These are phyloP conservation scores for Pseudonectria buxi DNA, from an alignment of 2,329 filamentous ascomycete genomes.

Conservation along the genomic window DNA sequence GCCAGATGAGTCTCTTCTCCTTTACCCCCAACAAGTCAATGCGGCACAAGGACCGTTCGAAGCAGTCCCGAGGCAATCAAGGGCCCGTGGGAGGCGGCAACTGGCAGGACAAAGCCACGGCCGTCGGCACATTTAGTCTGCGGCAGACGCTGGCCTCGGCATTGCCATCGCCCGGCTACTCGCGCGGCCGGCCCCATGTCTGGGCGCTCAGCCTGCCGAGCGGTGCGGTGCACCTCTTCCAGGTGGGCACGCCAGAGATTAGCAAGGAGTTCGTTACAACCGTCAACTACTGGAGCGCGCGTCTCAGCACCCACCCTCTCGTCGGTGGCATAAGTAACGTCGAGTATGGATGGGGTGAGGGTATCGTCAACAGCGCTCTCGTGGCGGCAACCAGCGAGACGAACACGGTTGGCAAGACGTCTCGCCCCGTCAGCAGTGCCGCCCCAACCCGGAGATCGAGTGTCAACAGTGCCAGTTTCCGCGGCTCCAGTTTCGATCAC, in stretches of 20 bases:
- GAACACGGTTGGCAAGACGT: slow-evolving; percentile 27
- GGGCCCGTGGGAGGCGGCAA: slow-evolving; percentile 87
- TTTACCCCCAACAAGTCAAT: slow-evolving; percentile 78
- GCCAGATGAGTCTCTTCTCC: slow-evolving; percentile 88
- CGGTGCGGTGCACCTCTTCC: slow-evolving; percentile 95
- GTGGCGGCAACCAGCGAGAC: slow-evolving; percentile 47
- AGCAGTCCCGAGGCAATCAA: slow-evolving; percentile 42
- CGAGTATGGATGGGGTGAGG: slow-evolving; percentile 93
- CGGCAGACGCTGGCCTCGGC: slow-evolving; percentile 87
- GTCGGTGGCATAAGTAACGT: slow-evolving; percentile 92
- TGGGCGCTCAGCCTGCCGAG: slow-evolving; percentile 90
- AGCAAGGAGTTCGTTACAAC: slow-evolving; percentile 90
- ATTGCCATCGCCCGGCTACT: slow-evolving; percentile 87
- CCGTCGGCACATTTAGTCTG: slow-evolving; percentile 77
- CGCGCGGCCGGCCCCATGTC: slow-evolving; percentile 80
- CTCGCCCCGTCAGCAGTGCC: slow-evolving; percentile 46
- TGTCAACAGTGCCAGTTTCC: slow-evolving; percentile 45
- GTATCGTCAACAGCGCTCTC: slow-evolving; percentile 60
- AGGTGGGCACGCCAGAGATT: slow-evolving; percentile 91
- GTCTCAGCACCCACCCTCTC: slow-evolving; percentile 87
- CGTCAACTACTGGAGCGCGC: slow-evolving; percentile 95
- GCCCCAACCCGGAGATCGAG: slow-evolving; percentile 36
- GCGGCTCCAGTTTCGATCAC: slow-evolving; percentile 57
- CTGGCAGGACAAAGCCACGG: slow-evolving; percentile 95
- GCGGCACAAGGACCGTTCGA: slow-evolving; percentile 56